phyloP scores from a whole-genome alignment of 805 yeast species.

The Cyberlindnera mississippiensis region DNA sequence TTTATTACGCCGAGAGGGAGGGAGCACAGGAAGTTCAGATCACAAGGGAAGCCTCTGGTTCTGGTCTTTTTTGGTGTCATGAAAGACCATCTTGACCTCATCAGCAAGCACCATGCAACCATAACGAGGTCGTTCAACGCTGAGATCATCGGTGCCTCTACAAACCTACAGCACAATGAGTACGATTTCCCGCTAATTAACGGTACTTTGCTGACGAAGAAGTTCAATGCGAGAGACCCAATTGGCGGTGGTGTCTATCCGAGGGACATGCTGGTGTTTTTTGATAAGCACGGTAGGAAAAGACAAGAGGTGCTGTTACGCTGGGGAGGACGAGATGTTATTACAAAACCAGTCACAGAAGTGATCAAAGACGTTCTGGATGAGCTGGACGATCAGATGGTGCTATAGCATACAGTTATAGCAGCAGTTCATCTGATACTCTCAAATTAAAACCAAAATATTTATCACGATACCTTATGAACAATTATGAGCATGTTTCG shows the following conservation, averaged over 20 bases:
- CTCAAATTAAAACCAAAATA: no score
- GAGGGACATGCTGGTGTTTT: constrained; percentile 22
- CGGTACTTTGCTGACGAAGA: constrained; percentile 15
- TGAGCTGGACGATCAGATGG: constrained; percentile 10
- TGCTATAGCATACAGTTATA: no score
- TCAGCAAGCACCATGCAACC: constrained; percentile 3
- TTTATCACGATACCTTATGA: background rate
- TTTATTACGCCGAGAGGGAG: constrained; percentile 5
- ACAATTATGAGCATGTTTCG: no score
- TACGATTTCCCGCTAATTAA: constrained; percentile 21
- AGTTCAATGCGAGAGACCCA: constrained; percentile 24
- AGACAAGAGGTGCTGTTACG: constrained; percentile 16
- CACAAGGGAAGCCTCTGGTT: constrained; percentile 12
- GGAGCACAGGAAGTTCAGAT: constrained; percentile 4
- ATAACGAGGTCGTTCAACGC: constrained; percentile 8
- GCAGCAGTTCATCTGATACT: no score
- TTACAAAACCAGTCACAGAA: constrained; percentile 15
- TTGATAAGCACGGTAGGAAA: constrained; percentile 19
- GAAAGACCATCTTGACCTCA: constrained; percentile 14
- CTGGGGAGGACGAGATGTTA: constrained; percentile 8
- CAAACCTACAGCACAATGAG: constrained; percentile 13
- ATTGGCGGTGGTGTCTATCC: constrained; percentile 30
- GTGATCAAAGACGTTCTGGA: constrained; percentile 20
- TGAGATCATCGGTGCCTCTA: constrained; percentile 22
- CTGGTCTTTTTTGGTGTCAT: constrained; percentile 26